Percentiles rank a stretch among this genome's conserved stretches.
Evolutionary conservation across 805 yeast genomes (phyloP).

Genomic region (Brettanomyces sp.): DNA sequence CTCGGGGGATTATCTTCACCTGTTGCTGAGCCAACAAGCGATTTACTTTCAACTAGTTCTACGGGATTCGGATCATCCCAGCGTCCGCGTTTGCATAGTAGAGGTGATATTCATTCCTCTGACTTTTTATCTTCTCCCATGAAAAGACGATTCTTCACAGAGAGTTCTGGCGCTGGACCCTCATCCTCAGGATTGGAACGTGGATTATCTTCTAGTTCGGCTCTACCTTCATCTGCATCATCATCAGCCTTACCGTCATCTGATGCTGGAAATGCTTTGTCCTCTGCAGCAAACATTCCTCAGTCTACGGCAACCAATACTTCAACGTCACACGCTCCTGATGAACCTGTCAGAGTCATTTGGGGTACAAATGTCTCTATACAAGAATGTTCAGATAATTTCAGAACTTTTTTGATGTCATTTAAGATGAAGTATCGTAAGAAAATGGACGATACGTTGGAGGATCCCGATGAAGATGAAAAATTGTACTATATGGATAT

Average conservation of each 20-base stretch:
- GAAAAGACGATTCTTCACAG: slow-evolving; percentile 52
- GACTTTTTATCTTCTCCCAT: slow-evolving; percentile 64
- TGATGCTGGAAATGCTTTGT: slow-evolving; percentile 7
- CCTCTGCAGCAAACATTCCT: background rate
- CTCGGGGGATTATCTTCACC: slow-evolving; percentile 33
- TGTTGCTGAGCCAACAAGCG: slow-evolving; percentile 38
- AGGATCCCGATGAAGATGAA: slow-evolving; percentile 48
- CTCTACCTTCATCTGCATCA: slow-evolving; percentile 11
- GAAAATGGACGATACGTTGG: slow-evolving; percentile 31
- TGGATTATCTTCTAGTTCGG: slow-evolving; percentile 11
- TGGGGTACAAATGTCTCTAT: slow-evolving; percentile 99
- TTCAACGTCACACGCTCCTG: slow-evolving; percentile 26
- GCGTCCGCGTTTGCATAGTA: slow-evolving; percentile 39
- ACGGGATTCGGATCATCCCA: slow-evolving; percentile 34
- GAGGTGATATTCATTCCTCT: slow-evolving; percentile 73
- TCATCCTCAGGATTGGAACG: slow-evolving; percentile 8
- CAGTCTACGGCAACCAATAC: slow-evolving; percentile 17
- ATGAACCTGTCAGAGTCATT: slow-evolving; percentile 81
- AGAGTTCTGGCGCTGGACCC: slow-evolving; percentile 12
- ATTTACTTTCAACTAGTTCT: slow-evolving; percentile 18
- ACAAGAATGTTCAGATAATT: slow-evolving; percentile 71
- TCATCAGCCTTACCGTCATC: slow-evolving; percentile 15
- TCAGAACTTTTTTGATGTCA: slow-evolving; percentile 74
- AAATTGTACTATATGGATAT: slow-evolving; percentile 64
- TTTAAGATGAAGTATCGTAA: slow-evolving; percentile 73